phyloP scores from a whole-genome alignment of 768 basidiomycete genomes.

The Tubosaeta sp. region DNA sequence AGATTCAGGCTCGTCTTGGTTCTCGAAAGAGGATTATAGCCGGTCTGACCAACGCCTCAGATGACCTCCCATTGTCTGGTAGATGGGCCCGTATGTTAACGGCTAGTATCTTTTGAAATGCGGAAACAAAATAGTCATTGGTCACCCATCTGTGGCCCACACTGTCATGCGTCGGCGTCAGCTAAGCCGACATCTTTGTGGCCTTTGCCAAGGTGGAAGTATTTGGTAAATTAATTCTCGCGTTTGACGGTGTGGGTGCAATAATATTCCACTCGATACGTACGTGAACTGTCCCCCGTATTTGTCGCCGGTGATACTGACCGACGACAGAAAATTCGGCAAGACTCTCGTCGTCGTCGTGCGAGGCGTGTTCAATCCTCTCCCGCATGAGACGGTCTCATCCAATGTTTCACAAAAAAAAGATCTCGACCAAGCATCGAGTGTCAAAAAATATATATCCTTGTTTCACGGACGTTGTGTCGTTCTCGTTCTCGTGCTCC shows the following conservation, averaged over 20 bases:
- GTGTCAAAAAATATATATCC: conserved; percentile 14
- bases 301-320: neutral
- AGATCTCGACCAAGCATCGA: conserved; percentile 15
- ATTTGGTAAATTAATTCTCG: conserved; percentile 36
- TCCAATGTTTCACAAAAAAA: conserved; percentile 6
- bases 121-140: no score
- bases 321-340: conserved; percentile 15
- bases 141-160: no score
- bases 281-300: no score
- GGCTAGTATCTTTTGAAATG: no score
- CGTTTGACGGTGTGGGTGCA: conserved; percentile 35
- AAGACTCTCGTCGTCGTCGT: neutral
- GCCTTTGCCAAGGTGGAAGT: conserved; percentile 26
- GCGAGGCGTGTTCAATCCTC: neutral
- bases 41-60: no score
- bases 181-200: conserved; percentile 14
- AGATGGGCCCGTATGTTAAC: no score
- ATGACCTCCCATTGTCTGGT: no score
- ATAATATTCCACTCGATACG: no score
- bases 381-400: conserved; percentile 16
- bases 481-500: conserved; percentile 5
- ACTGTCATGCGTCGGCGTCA: conserved; percentile 21
- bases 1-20: neutral
- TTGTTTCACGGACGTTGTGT: neutral
- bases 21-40: neutral